These are phyloP conservation scores for Colletotrichum paranaense DNA, from an alignment of 2,329 filamentous ascomycete genomes.

Conservation along the genomic window DNA sequence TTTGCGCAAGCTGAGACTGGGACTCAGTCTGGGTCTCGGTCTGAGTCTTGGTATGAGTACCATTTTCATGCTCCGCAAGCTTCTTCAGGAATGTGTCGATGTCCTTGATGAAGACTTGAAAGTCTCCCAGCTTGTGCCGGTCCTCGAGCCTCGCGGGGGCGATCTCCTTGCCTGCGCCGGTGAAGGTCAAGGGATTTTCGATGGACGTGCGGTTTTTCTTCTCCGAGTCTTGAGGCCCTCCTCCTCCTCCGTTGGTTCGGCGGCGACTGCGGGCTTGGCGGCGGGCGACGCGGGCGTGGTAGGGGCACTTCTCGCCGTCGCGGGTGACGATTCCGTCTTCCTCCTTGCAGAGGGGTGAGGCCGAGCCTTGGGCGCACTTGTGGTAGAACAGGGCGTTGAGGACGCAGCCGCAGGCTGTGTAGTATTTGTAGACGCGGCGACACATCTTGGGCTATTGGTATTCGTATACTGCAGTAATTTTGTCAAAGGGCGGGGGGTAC, in stretches of 20 bases:
- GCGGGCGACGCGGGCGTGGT: conserved; percentile 9
- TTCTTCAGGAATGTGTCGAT: neutral
- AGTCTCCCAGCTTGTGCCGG: neutral
- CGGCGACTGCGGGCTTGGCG: neutral
- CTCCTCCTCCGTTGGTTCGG: too few relatives aligned
- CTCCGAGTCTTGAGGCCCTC: too few relatives aligned
- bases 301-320: conserved; percentile 4
- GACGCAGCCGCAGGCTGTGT: conserved; percentile 18
- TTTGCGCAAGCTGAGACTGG: neutral
- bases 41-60: too few relatives aligned
- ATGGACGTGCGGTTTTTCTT: neutral
- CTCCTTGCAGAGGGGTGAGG: conserved; percentile 7
- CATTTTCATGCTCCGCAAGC: too few relatives aligned
- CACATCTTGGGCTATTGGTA: conserved; percentile 13
- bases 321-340: conserved; percentile 9
- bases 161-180: neutral
- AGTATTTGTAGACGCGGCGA: conserved; percentile 17
- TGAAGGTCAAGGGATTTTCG: neutral
- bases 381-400: neutral
- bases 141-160: neutral
- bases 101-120: neutral
- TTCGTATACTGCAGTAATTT: neutral
- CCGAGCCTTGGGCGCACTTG: conserved; percentile 9
- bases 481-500: neutral
- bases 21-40: neutral